These are phyloP conservation scores for Mycosphaerella arachidis DNA, from an alignment of 2,329 filamentous ascomycete genomes.

Conservation along the genomic window DNA sequence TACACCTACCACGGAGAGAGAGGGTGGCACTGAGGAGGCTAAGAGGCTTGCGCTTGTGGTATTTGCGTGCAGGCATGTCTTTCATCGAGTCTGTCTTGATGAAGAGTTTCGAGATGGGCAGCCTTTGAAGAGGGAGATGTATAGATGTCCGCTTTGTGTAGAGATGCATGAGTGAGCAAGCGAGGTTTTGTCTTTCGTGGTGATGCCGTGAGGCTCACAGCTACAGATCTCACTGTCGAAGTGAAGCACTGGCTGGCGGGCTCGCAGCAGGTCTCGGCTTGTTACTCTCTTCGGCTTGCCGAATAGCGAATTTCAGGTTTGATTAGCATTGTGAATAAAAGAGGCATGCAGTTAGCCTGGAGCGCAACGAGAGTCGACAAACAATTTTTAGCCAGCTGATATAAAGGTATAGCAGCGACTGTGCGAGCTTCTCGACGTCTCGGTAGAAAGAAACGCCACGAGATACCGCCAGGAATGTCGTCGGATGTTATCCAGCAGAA, in stretches of 20 bases:
- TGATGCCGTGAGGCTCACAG: neutral
- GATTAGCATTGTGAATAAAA: too few relatives aligned
- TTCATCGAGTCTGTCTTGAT: constrained; percentile 66
- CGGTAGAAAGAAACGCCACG: too few relatives aligned
- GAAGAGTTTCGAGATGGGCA: constrained; percentile 21
- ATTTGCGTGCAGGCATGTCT: constrained; percentile 66
- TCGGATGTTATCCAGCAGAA: too few relatives aligned
- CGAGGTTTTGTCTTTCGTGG: neutral
- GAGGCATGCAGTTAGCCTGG: too few relatives aligned
- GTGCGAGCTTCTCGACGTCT: too few relatives aligned
- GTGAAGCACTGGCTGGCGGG: too few relatives aligned
- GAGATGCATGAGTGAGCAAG: neutral
- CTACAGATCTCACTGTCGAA: neutral
- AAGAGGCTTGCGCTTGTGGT: constrained; percentile 52
- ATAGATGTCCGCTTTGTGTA: constrained; percentile 33
- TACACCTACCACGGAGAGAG: constrained; percentile 34
- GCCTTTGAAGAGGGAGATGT: constrained; percentile 18
- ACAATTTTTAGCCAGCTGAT: too few relatives aligned
- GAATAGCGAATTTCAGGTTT: neutral
- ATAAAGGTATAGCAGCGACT: too few relatives aligned
- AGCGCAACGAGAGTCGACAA: too few relatives aligned
- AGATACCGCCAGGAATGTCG: too few relatives aligned
- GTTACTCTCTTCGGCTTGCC: too few relatives aligned
- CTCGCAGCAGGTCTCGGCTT: neutral
- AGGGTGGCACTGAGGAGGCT: constrained; percentile 42